A percentile compares a stretch with the other conserved stretches of the same genome.
These are phyloP conservation scores for Coleophoma crateriformis DNA, from an alignment of 2,329 filamentous ascomycete species.

Conservation along the genomic window DNA sequence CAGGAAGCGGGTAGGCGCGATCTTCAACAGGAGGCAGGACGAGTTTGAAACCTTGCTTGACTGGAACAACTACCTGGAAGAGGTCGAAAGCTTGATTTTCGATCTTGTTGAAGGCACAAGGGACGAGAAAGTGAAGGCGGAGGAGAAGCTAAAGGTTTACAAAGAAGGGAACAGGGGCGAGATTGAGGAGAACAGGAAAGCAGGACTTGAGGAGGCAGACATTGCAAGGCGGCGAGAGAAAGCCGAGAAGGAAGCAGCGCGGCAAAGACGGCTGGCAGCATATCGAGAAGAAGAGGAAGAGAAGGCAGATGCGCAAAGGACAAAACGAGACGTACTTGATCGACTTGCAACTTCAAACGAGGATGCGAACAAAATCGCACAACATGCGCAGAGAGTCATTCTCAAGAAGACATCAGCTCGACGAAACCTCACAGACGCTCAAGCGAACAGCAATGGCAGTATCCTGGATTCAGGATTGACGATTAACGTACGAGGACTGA, in stretches of 20 bases:
- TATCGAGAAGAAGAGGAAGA: slow-evolving; percentile 67
- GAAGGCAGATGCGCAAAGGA: slow-evolving; percentile 54
- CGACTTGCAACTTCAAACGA: slow-evolving; percentile 57
- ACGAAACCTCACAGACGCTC: slow-evolving; percentile 34
- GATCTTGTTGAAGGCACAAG: slow-evolving; percentile 72
- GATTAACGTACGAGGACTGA: slow-evolving; percentile 67
- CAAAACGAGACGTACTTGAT: slow-evolving; percentile 64
- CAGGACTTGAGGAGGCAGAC: slow-evolving; percentile 51
- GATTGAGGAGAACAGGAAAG: slow-evolving; percentile 55
- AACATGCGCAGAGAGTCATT: slow-evolving; percentile 52
- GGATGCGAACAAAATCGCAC: slow-evolving; percentile 52
- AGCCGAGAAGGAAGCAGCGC: slow-evolving; percentile 61
- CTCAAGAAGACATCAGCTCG: slow-evolving; percentile 65
- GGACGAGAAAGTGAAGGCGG: slow-evolving; percentile 43
- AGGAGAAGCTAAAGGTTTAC: slow-evolving; percentile 57
- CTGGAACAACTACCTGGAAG: slow-evolving; percentile 93
- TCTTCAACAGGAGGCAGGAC: slow-evolving; percentile 84
- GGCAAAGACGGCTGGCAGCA: slow-evolving; percentile 56
- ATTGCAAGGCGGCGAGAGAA: slow-evolving; percentile 47
- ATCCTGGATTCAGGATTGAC: slow-evolving; percentile 36
- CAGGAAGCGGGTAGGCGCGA: slow-evolving; percentile 67
- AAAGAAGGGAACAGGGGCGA: slow-evolving; percentile 66
- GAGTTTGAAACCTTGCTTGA: slow-evolving; percentile 81
- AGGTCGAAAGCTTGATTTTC: slow-evolving; percentile 84
- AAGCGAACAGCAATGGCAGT: slow-evolving; percentile 14